Evolutionary conservation across 805 yeast genomes (phyloP), one percentile per base, ranked within the genome.

Genomic region (Wickerhamiella cacticola): DNA sequence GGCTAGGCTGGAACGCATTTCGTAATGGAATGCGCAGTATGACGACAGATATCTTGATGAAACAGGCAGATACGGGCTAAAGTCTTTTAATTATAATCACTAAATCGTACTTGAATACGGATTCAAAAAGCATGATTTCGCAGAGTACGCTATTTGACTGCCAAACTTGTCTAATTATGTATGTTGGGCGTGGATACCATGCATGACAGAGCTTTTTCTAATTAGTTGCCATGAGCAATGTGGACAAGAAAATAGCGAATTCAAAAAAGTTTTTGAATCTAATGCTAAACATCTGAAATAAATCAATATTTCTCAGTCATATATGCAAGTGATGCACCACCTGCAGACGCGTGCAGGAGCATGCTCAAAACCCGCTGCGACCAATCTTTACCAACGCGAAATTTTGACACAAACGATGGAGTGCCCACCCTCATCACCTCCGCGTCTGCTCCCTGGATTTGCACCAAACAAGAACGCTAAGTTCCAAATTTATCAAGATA

Each of bases 391-490:
- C 44, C 7, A 28, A 44, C 51, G 51, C 51, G 51, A 39, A 39
- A 23, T 29, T 23, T 23, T 23, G 26, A 19, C n/a, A 18, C 19
- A 15, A 21, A 7, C 7, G 43, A 49, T 49, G 48, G 49, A 46
- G 35, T 49, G 54, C 26, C 56, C 58, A 3, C 56, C 58, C 9
- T 55, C 58, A 28, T 55, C 58, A 3, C 58, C 58, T 5, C 43
- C 52, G 5, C 33, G 44, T n/a, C 18, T 47, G 19, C 34, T 42
- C 15, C 41, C 39, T 16, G 45, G 52, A 18, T 49, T 49, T 41
- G 48, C 26, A 22, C 18, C 50, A 2, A 48, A 36, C 16, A 39
- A 39, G 29, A 24, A 4, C 15, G 42, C 42, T 3, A 29, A 31
- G 24, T 43, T 48, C 24, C 21, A 46, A 9, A 48, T 51, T n/a